Base-by-base conservation (phyloP, 2,329 filamentous ascomycete species). In the Helotiales sp. region DNA sequence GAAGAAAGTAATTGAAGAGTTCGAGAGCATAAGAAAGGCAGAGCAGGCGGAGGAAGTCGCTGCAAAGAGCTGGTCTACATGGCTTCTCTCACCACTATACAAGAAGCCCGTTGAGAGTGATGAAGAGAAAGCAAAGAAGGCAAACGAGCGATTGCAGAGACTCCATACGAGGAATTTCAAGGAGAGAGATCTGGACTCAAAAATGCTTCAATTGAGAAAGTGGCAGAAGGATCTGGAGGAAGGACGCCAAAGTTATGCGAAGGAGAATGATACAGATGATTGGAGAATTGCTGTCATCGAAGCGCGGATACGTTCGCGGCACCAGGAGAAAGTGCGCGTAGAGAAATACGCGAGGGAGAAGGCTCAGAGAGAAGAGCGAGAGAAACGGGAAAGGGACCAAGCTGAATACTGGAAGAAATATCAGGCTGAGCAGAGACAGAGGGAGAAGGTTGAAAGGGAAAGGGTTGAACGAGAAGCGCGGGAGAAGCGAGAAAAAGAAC, bases 111-210 rank as follows among this genome's bases (percentile, higher is more conserved):
- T 72, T 59, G 75, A 77, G 1, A 77, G 13, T 0, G 77, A 79
- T n/a, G 75, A 78, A 20, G 75, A 77, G 52, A 80, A 77, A 62
- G 74, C 63, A 65, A 69, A 61, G 2, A 79, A 79, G 63, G 76
- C 76, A 40, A 76, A 71, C 30, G 66, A 69, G 26, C 75, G 72
- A 32, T 74, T 77, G 66, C 74, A 78, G 71, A 75, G 77, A 55
- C 73, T 66, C 52, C 71, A 76, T 52, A 73, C 75, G 64, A 78
- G 74, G 64, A 72, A 77, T 61, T 71, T 78, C 65, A 80, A 79
- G 68, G 75, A 78, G 70, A 67, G 73, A 40, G 64, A 67, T 58
- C 37, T 79, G 32, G 64, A 62, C 20, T 17, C 30, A 30, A 72
- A 71, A 61, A 65, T 70, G 34, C 30, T 58, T 28, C 62, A 74